Base-by-base conservation (phyloP, 1,284 basidiomycete species). In the Golubevia sp. region DNA sequence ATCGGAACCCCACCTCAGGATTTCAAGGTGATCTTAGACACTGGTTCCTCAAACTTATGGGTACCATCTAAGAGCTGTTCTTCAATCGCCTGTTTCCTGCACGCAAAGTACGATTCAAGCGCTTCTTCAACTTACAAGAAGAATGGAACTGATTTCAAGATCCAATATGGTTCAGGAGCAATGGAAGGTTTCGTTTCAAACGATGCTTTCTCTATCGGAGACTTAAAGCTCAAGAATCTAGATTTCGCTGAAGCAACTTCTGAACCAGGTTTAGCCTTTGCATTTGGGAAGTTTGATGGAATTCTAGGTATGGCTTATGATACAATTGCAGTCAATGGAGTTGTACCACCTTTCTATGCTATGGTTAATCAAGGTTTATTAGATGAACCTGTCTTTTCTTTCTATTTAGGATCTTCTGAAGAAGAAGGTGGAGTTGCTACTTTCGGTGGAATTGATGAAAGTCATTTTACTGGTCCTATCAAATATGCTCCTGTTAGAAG, bases 11-110 rank as follows among this genome's bases (percentile, higher is more conserved):
- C 50, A 23, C 21, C 21, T 6, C 88, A 89, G 78, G 62, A 76
- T 34, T 87, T 89, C 75, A 84, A 85, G 63, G 86, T 89, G 55
- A 86, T 88, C 50, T 84, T 89, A 58, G 88, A 89, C 79, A 88
- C 88, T 25, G 88, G 88, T 25, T 88, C 88, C 20, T 85, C 88
- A 49, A 88, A 89, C 81, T 79, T 89, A 1, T 85, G 84, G 85
- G 73, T 21, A 20, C 11, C 7, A 6, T 59, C 4, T 13, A 15
- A n/a, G 21, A 21, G 13, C 6, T 25, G 18, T 15, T 25, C 50
- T 15, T 53, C 51, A n/a, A 53, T 53, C 27, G 27, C 24, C 27
- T 53, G 51, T 30, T 53, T 53, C 51, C 51, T 53, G 18, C 51
- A 53, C 51, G 51, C 51, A 25, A 53, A 53, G 51, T 53, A 53